Conservation (phyloP, 306 rosid genomes). For the Castanospermum australe region DNA sequence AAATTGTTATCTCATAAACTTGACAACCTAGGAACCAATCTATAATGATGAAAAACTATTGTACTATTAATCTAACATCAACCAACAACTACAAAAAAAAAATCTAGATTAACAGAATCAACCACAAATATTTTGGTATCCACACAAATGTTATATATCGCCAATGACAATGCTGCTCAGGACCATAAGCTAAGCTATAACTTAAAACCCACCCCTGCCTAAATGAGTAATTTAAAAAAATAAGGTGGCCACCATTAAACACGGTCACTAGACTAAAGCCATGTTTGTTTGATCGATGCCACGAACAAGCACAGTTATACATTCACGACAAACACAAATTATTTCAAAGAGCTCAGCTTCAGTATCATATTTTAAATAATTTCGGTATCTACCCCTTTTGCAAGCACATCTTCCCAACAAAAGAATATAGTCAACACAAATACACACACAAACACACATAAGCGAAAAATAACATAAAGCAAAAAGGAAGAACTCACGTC, state of each 20-base stretch:
- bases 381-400: background rate
- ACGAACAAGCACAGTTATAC: background rate
- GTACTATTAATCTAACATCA: background rate
- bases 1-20: slow-evolving; percentile 6
- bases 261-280: background rate
- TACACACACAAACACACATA: background rate
- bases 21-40: background rate
- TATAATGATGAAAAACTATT: background rate
- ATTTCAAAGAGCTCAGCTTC: background rate
- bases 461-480: background rate
- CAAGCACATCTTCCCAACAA: background rate
- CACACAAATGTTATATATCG: background rate
- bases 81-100: background rate
- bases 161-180: background rate
- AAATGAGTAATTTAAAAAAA: too few species aligned
- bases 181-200: background rate
- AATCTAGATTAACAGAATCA: background rate
- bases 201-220: background rate
- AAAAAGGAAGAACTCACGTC: slow-evolving; percentile 54
- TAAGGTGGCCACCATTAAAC: too few species aligned
- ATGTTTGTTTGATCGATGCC: background rate
- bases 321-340: background rate
- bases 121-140: background rate
- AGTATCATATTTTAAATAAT: too few species aligned
- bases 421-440: background rate